Evolutionary conservation across 345 rosid species (phyloP).

Genomic region (Physaria fendleri): DNA sequence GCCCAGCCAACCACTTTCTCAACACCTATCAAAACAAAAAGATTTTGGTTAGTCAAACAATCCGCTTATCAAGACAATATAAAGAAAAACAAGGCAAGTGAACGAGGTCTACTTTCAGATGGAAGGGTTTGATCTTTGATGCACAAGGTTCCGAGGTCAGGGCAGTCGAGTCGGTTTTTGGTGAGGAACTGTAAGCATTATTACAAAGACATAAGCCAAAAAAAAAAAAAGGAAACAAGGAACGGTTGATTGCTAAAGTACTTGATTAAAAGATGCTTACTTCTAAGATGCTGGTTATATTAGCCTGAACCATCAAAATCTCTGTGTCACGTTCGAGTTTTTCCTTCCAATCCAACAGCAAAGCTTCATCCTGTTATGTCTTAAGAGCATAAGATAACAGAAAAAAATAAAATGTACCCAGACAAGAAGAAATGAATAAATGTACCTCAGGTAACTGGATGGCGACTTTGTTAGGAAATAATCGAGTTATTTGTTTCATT

Average conservation of each 20-base stretch:
- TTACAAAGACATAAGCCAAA: constrained; percentile 9
- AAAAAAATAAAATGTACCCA: background rate
- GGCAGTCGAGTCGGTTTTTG: constrained; percentile 65
- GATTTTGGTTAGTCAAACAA: background rate
- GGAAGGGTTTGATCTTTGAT: constrained; percentile 79
- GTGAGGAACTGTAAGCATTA: constrained; percentile 51
- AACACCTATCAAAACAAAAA: constrained; percentile 48
- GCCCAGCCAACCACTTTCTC: constrained; percentile 98
- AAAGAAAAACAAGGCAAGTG: constrained; percentile 9
- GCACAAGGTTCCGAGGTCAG: constrained; percentile 66
- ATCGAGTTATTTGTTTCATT: constrained; percentile 80
- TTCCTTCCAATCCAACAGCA: constrained; percentile 96
- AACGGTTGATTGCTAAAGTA: background rate
- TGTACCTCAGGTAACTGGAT: constrained; percentile 91
- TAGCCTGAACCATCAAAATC: constrained; percentile 78
- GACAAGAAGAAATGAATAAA: background rate
- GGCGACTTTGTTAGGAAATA: constrained; percentile 93
- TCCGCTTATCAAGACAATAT: background rate
- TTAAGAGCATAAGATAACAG: constrained; percentile 22
- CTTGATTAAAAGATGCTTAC: constrained; percentile 42
- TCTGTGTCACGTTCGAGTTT: constrained; percentile 86
- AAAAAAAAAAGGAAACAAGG: background rate
- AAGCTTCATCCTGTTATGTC: constrained; percentile 66
- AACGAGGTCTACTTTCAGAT: constrained; percentile 54
- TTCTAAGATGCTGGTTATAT: constrained; percentile 52